Base-by-base conservation (phyloP, 176 grass and related monocot genomes). In the Carex pumila region DNA sequence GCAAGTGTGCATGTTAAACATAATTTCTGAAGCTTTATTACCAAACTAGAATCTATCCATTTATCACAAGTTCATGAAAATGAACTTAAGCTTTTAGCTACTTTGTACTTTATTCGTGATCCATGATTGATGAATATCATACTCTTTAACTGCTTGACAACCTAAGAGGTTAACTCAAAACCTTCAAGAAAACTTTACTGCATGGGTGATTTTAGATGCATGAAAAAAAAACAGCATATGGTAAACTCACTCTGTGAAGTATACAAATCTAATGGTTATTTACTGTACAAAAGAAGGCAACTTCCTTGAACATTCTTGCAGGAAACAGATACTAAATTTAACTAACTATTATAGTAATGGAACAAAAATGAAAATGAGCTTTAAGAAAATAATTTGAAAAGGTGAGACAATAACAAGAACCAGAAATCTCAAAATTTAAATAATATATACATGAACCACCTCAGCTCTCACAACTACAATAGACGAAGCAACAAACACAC, bases 361-460 rank as follows among this genome's bases (percentile, higher is more conserved):
- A 22, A 45, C 65, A 71, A 71, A 29, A 43, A 43, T 43, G 36
- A 11, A 74, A 74, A 74, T 74, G 19, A 74, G 71, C 45, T 74
- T 52, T 74, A 74, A 25, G n/a, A 12, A 74, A 74, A 74, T 29
- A 10, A 74, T 25, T 73, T 74, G 43, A 52, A 22, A 74, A 53
- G n/a, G 45, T 2, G 45, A 74, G 71, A 6, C 11, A 30, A 74
- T 74, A 74, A 25, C 19, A 74, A 50, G 43, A 73, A 25, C 21
- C 69, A 73, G 43, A 73, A 74, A 12, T 73, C 71, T 3, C 71
- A 74, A 74, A 53, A 74, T 50, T 74, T 25, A 73, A 50, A 74
- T 74, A 74, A 74, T 49, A 74, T 74, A 25, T 53, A 74, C 71
- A 74, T 53, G 4, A 12, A 74, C 21, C 12, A 52, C 18, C 69